phyloP scores from a whole-genome alignment of 2,329 filamentous ascomycete species.

The Ophiostoma sp. region DNA sequence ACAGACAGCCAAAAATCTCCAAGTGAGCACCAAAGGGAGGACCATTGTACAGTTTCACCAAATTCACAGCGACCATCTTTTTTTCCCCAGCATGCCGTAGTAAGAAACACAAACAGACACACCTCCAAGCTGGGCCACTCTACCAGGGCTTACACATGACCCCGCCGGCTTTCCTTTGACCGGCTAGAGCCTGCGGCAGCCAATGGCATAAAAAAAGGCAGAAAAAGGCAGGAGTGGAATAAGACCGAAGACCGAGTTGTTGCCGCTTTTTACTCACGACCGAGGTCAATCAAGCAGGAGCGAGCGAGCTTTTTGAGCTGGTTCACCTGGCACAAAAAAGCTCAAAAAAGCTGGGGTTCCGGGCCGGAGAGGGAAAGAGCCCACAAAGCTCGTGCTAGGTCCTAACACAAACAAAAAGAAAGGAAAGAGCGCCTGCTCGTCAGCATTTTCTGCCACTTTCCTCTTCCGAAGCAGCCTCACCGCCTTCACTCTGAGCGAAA shows the following conservation, averaged over 20 bases:
- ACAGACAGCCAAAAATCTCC: not conserved
- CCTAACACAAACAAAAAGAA: not conserved
- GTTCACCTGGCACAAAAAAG: not conserved
- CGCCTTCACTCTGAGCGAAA: constrained; percentile 5
- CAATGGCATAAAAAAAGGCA: too few species aligned
- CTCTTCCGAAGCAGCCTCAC: not conserved
- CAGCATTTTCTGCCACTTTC: not conserved
- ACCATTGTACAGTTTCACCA: not conserved
- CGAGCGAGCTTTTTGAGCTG: not conserved
- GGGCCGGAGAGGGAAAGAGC: constrained; percentile 11
- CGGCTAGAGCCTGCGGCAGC: not conserved
- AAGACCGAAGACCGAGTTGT: constrained; percentile 14
- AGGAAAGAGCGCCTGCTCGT: not conserved
- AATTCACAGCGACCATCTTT: not conserved
- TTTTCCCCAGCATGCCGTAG: not conserved
- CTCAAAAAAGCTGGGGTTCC: constrained; percentile 1
- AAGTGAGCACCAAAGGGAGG: not conserved
- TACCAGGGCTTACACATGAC: not conserved
- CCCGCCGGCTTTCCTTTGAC: constrained; percentile 5
- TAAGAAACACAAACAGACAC: not conserved
- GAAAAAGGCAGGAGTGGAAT: not conserved
- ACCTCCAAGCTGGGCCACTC: not conserved
- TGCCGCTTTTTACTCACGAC: not conserved
- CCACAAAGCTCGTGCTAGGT: not conserved
- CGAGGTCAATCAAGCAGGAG: constrained; percentile 15